These are phyloP conservation scores for Pulveroboletus ravenelii DNA, from an alignment of 768 basidiomycete species.

Conservation along the genomic window DNA sequence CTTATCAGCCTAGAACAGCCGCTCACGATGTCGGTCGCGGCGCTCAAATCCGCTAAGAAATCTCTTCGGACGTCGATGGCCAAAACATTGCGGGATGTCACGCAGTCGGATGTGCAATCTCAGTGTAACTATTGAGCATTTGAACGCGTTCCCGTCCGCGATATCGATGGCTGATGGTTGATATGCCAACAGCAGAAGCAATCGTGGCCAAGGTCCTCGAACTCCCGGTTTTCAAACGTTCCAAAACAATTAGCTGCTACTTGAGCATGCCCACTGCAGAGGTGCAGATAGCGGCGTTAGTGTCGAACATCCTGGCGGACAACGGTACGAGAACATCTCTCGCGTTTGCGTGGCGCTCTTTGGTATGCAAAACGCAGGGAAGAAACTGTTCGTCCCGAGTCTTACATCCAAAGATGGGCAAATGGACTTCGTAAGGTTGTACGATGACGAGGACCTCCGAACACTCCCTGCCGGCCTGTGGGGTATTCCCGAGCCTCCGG, in stretches of 20 bases:
- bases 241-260: constrained; percentile 63
- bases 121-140: constrained; percentile 47
- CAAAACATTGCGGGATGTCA: constrained; percentile 41
- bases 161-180: not conserved
- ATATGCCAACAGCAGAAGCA: constrained; percentile 1
- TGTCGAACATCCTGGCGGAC: constrained; percentile 46
- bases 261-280: constrained; percentile 77
- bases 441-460: constrained; percentile 53
- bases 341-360: not conserved
- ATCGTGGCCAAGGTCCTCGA: constrained; percentile 47
- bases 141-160: not conserved
- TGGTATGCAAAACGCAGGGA: constrained; percentile 37
- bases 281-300: constrained; percentile 52
- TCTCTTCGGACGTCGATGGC: constrained; percentile 49
- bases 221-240: constrained; percentile 46
- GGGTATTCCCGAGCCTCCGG: constrained; percentile 70
- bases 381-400: constrained; percentile 67
- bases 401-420: constrained; percentile 40
- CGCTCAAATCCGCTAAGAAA: constrained; percentile 43
- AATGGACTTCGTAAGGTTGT: constrained; percentile 68
- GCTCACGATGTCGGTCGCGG: constrained; percentile 25
- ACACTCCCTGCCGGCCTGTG: constrained; percentile 58
- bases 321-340: constrained; percentile 38
- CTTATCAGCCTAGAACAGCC: not conserved
- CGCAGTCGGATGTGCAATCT: constrained; percentile 42